Evolutionary conservation across 2,329 filamentous ascomycete species (phyloP).

Genomic region (Diaporthe aspalathi): DNA sequence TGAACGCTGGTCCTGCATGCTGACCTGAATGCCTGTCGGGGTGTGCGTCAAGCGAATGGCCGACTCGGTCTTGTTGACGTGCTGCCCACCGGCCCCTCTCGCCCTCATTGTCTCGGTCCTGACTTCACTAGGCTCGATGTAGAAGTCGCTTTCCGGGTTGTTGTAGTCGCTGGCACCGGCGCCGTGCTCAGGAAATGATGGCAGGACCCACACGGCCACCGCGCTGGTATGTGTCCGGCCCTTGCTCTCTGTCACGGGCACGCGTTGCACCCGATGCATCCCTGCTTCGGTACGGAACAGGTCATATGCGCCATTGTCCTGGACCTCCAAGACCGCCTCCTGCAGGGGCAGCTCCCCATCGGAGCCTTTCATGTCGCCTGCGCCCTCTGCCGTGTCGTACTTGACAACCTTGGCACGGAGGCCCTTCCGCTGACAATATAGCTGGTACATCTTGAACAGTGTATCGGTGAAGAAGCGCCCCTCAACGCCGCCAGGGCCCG

Average conservation of each 20-base stretch:
- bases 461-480: conserved; percentile 90
- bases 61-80: conserved; percentile 98
- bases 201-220: conserved; percentile 91
- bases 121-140: conserved; percentile 86
- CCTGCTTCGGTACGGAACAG: conserved; percentile 87
- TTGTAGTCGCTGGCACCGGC: conserved; percentile 69
- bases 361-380: conserved; percentile 61
- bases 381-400: conserved; percentile 79
- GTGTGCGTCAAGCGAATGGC: conserved; percentile 92
- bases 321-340: conserved; percentile 89
- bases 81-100: conserved; percentile 91
- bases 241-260: conserved; percentile 90
- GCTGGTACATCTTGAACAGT: conserved; percentile 89
- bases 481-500: conserved; percentile 91
- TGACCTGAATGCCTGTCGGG: conserved; percentile 86
- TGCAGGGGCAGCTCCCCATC: conserved; percentile 77
- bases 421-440: conserved; percentile 77
- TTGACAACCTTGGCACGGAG: conserved; percentile 78
- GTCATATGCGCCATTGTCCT: conserved; percentile 81
- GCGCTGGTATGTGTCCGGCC: conserved; percentile 94
- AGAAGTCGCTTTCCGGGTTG: conserved; percentile 91
- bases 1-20: conserved; percentile 92
- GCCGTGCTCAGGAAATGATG: conserved; percentile 75
- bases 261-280: conserved; percentile 93
- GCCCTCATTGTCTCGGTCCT: conserved; percentile 90